Evolutionary conservation across 768 basidiomycete species (phyloP).

Genomic region (Lepiota brunneoincarnata): DNA sequence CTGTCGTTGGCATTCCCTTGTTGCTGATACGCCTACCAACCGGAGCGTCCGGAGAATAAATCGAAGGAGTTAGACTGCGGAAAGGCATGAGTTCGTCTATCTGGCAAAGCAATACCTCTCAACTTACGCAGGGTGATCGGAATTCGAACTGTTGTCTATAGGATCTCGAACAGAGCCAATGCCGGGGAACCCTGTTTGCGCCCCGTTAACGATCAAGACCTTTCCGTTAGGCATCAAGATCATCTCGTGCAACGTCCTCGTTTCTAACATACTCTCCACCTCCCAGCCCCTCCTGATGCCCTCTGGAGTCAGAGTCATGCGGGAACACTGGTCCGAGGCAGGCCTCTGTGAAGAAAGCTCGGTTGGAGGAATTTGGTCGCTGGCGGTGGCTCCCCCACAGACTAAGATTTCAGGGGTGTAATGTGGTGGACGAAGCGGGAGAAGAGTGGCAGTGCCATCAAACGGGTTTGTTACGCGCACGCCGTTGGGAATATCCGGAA

Average conservation of each 20-base stretch:
- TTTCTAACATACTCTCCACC: slow-evolving; percentile 40
- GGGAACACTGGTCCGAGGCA: slow-evolving; percentile 40
- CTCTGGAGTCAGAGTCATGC: slow-evolving; percentile 36
- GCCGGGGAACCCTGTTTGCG: slow-evolving; percentile 38
- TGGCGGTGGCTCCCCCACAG: slow-evolving; percentile 40
- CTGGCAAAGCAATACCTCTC: too few relatives aligned
- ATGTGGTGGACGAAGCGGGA: slow-evolving; percentile 33
- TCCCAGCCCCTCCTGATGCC: slow-evolving; percentile 44
- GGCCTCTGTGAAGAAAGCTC: slow-evolving; percentile 39
- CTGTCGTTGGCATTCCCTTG: slow-evolving; percentile 34
- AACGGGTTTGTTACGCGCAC: slow-evolving; percentile 39
- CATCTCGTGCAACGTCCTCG: slow-evolving; percentile 38
- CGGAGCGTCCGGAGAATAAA: too few relatives aligned
- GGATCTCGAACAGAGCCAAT: slow-evolving; percentile 29
- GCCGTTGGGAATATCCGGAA: slow-evolving; percentile 43
- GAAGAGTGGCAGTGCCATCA: slow-evolving; percentile 33
- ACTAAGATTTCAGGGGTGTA: slow-evolving; percentile 45
- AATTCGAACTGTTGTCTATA: slow-evolving; percentile 24
- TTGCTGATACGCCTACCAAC: too few relatives aligned
- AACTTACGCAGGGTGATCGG: slow-evolving; percentile 29
- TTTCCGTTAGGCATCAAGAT: slow-evolving; percentile 42
- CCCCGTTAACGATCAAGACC: slow-evolving; percentile 43
- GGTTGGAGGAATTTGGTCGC: slow-evolving; percentile 24
- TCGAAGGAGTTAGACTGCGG: slow-evolving; percentile 37
- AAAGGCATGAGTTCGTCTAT: neutral